phyloP scores from a whole-genome alignment of 2,329 filamentous ascomycete species.

The Aspergillus fijiensis region DNA sequence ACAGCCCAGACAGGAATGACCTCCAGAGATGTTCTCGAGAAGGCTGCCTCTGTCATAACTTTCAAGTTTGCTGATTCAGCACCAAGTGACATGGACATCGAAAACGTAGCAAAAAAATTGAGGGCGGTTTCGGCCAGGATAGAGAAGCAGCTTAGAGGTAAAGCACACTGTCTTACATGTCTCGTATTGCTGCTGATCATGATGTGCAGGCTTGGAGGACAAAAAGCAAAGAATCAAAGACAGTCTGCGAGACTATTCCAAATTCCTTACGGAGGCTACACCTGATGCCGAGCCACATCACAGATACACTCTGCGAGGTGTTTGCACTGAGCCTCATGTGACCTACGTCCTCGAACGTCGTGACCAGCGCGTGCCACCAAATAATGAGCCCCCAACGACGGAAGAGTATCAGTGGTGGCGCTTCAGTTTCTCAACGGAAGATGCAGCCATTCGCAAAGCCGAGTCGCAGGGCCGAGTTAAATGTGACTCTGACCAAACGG shows the following conservation, averaged over 20 bases:
- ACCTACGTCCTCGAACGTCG: slow-evolving; percentile 55
- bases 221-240: slow-evolving; percentile 43
- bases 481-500: slow-evolving; percentile 28
- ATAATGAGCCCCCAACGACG: slow-evolving; percentile 21
- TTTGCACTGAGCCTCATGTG: slow-evolving; percentile 58
- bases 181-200: slow-evolving; percentile 12
- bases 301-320: slow-evolving; percentile 58
- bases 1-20: slow-evolving; percentile 23
- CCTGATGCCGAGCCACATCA: slow-evolving; percentile 42
- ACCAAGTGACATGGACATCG: slow-evolving; percentile 22
- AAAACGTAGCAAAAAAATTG: slow-evolving; percentile 36
- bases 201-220: slow-evolving; percentile 42
- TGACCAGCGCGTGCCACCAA: slow-evolving; percentile 19
- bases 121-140: slow-evolving; percentile 39
- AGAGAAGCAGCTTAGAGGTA: slow-evolving; percentile 44
- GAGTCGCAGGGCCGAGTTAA: slow-evolving; percentile 31
- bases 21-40: slow-evolving; percentile 35
- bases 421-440: slow-evolving; percentile 50
- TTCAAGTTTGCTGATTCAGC: slow-evolving; percentile 27
- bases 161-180: neutral
- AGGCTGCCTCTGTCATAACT: slow-evolving; percentile 34
- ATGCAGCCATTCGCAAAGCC: slow-evolving; percentile 30
- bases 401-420: slow-evolving; percentile 57
- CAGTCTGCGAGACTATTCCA: slow-evolving; percentile 46
- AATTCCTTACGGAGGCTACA: slow-evolving; percentile 48